Evolutionary conservation across 768 basidiomycete genomes (phyloP), one percentile per base, ranked within the genome.

Genomic region (Boletus pseudopeckii): DNA sequence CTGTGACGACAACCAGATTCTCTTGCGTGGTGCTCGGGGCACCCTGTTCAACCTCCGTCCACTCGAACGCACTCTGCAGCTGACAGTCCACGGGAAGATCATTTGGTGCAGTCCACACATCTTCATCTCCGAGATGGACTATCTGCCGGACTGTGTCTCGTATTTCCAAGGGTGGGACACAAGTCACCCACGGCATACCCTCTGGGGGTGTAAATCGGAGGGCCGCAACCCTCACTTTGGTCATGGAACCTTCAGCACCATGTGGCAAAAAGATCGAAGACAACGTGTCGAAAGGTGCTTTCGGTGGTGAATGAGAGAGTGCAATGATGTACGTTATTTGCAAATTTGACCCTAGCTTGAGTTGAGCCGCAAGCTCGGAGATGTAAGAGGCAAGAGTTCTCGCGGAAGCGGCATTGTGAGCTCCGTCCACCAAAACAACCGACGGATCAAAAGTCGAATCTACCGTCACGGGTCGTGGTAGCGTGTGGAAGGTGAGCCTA

Each of bases 161-260:
- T 49, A 95, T 60, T 45, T 81, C 79, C 2, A 67, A 67, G 4
- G 80, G 76, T 7, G 80, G 66, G 0, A 86, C 85, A 4, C 85
- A 73, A 36, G 75, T 79, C 24, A 98, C 85, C 97, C 97, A 99
- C 0, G 95, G 92, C 97, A 99, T 98, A 3, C 86, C 90, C 4
- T 86, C 89, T 0, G 93, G 90, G 5, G 81, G 83, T 2, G 84
- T 78, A 67, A 95, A 96, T 15, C 69, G 68, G 20, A 87, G 64
- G 1, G 83, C 72, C 3, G 85, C 86, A 18, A 87, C 74, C 22
- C 67, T 72, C 15, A 76, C 62, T 22, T 71, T 71, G n/a, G 78
- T 62, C 57, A 30, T 61, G 39, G 56, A 42, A 15, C 50, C 22
- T 33, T 57, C 34, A 24, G 66, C 63, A 37, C 77, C 62, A 13